Evolutionary conservation across 768 basidiomycete species (phyloP).

Genomic region (Suillus placidus): DNA sequence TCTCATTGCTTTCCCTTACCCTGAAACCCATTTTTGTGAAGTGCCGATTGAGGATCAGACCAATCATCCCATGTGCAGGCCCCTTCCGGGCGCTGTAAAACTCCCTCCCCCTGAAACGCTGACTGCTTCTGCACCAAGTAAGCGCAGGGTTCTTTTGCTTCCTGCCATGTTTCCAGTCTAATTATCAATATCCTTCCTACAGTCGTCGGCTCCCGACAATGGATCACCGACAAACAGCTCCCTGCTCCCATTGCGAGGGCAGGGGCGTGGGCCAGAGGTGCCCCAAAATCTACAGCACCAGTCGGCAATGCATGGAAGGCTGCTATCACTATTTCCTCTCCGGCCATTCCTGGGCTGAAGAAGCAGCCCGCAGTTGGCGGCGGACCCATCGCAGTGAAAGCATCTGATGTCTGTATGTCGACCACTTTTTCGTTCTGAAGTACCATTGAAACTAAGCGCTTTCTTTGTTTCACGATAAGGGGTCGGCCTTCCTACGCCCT

Average conservation of each 20-base stretch:
- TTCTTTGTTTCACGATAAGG: neutral
- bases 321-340: slow-evolving; percentile 11
- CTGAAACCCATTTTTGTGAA: slow-evolving; percentile 39
- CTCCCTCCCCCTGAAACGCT: slow-evolving; percentile 26
- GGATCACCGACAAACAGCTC: slow-evolving; percentile 24
- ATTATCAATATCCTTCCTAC: slow-evolving; percentile 6
- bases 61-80: slow-evolving; percentile 42
- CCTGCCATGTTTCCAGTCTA: slow-evolving; percentile 14
- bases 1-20: slow-evolving; percentile 43
- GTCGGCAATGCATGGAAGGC: slow-evolving; percentile 26
- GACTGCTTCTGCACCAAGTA: slow-evolving; percentile 36
- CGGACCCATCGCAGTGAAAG: slow-evolving; percentile 29
- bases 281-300: slow-evolving; percentile 21
- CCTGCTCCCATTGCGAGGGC: slow-evolving; percentile 6
- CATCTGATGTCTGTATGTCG: slow-evolving; percentile 32
- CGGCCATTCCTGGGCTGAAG: slow-evolving; percentile 8
- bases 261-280: slow-evolving; percentile 24
- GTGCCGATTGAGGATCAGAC: slow-evolving; percentile 44
- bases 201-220: slow-evolving; percentile 34
- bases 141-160: slow-evolving; percentile 6
- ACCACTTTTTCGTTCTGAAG: neutral
- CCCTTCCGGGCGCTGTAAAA: slow-evolving; percentile 40
- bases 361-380: slow-evolving; percentile 31
- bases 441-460: neutral
- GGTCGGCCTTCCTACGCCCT: neutral